These are phyloP conservation scores for Coniochaeta pulveracea DNA, from an alignment of 2,329 filamentous ascomycete genomes.

Conservation along the genomic window DNA sequence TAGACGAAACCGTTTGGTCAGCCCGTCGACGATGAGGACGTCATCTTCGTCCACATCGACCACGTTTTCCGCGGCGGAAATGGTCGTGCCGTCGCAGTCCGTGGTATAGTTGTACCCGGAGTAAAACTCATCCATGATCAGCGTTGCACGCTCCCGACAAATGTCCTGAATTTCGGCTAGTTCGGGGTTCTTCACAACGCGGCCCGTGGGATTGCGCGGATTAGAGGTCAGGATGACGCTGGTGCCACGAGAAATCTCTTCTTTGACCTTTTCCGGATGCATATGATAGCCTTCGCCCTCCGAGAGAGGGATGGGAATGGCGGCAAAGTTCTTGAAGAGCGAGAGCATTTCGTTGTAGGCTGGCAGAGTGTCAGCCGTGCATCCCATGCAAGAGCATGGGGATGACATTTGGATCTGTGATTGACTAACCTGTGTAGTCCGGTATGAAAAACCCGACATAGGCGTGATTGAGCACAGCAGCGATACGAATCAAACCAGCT, in stretches of 20 bases:
- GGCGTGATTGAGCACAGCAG: slow-evolving; percentile 83
- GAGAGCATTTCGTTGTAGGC: slow-evolving; percentile 97
- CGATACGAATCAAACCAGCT: slow-evolving; percentile 87
- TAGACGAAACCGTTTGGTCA: slow-evolving; percentile 93
- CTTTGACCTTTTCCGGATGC: slow-evolving; percentile 82
- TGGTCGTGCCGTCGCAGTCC: slow-evolving; percentile 80
- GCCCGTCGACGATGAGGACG: slow-evolving; percentile 86
- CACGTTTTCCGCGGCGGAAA: slow-evolving; percentile 82
- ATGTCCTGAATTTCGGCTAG: slow-evolving; percentile 86
- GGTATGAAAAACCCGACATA: slow-evolving; percentile 92
- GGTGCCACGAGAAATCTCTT: slow-evolving; percentile 78
- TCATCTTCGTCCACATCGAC: slow-evolving; percentile 83
- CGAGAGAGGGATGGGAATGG: slow-evolving; percentile 74
- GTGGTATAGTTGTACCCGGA: slow-evolving; percentile 92
- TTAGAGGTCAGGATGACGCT: slow-evolving; percentile 91
- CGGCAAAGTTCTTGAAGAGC: slow-evolving; percentile 87
- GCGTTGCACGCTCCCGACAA: slow-evolving; percentile 77
- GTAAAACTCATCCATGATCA: slow-evolving; percentile 97
- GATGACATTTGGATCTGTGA: too few species aligned
- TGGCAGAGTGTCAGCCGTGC: slow-evolving; percentile 42
- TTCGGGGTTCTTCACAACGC: slow-evolving; percentile 75
- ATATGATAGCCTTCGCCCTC: slow-evolving; percentile 87
- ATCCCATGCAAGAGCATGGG: too few species aligned
- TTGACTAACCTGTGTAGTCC: slow-evolving; percentile 63
- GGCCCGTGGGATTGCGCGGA: slow-evolving; percentile 86